Conservation (phyloP, 768 basidiomycete genomes). For the Suillus ampliporus region DNA sequence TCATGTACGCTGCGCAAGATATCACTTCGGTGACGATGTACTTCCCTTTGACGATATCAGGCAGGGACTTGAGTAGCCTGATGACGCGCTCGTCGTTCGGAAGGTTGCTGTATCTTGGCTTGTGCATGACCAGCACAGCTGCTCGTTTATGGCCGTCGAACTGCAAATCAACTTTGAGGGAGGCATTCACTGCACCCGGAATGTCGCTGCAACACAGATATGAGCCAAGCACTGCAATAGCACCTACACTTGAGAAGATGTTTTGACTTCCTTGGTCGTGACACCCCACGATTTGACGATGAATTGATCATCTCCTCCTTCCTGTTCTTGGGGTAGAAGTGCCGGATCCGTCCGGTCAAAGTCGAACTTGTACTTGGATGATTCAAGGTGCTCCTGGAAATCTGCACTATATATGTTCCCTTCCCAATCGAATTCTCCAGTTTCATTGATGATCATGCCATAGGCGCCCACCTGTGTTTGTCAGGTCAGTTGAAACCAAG, state of each 20-base stretch:
- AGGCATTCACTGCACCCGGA: conserved; percentile 31
- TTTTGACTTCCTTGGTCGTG: conserved; percentile 8
- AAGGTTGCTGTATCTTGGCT: conserved; percentile 27
- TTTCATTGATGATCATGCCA: conserved; percentile 26
- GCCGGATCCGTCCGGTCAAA: not conserved
- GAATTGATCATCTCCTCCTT: conserved; percentile 24
- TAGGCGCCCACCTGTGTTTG: conserved; percentile 33
- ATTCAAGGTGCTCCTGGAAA: not conserved
- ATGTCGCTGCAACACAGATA: conserved; percentile 5
- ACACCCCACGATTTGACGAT: conserved; percentile 34
- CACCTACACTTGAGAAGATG: conserved; percentile 28
- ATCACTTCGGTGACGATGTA: conserved; percentile 39
- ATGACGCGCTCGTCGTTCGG: conserved; percentile 14
- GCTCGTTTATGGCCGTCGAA: conserved; percentile 36
- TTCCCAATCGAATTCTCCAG: conserved; percentile 27
- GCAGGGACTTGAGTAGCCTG: not conserved
- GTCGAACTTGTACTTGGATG: conserved; percentile 5
- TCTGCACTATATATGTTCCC: conserved; percentile 30
- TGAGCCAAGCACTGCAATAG: not conserved
- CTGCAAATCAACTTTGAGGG: conserved; percentile 41
- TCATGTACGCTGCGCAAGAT: conserved; percentile 37
- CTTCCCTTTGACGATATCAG: conserved; percentile 30
- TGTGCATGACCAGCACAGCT: conserved; percentile 41
- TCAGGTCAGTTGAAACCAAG: not conserved
- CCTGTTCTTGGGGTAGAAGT: conserved; percentile 19